Evolutionary conservation across 2,329 filamentous ascomycete species (phyloP).

Genomic region (Penicillium sp.): DNA sequence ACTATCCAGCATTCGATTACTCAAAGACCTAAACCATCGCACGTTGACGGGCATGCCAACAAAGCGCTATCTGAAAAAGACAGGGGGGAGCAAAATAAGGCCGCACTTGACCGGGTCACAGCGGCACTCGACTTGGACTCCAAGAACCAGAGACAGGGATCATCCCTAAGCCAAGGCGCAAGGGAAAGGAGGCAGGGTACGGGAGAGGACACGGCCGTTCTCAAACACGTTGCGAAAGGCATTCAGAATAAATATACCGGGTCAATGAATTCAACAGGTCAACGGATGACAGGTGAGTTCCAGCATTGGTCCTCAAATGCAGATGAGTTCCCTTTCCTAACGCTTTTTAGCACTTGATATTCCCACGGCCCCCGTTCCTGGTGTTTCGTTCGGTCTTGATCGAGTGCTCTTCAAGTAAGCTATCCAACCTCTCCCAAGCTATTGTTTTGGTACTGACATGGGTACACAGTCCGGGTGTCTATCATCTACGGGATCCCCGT

Average conservation of each 20-base stretch:
- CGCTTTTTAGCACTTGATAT: slow-evolving; percentile 40
- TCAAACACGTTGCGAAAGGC: slow-evolving; percentile 15
- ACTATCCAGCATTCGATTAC: too few relatives aligned
- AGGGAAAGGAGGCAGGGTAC: slow-evolving; percentile 1
- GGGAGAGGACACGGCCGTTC: slow-evolving; percentile 11
- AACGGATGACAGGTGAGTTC: slow-evolving; percentile 26
- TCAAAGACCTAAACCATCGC: not conserved
- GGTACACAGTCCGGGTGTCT: slow-evolving; percentile 70
- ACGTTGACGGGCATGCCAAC: not conserved
- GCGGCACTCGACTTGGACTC: not conserved
- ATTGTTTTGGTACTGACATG: slow-evolving; percentile 13
- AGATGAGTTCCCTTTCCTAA: slow-evolving; percentile 9
- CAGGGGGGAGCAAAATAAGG: not conserved
- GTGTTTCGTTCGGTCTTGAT: slow-evolving; percentile 75
- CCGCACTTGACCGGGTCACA: not conserved
- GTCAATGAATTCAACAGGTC: slow-evolving; percentile 10
- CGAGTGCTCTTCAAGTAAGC: slow-evolving; percentile 86
- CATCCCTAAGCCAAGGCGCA: not conserved
- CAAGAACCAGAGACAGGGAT: not conserved
- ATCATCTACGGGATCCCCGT: slow-evolving; percentile 84
- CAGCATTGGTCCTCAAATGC: not conserved
- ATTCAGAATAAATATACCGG: slow-evolving; percentile 18
- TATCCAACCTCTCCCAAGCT: not conserved
- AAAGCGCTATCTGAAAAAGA: not conserved
- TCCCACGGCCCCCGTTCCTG: slow-evolving; percentile 61